Conservation (phyloP, 768 basidiomycete species). For the Boletus eberwhitei region DNA sequence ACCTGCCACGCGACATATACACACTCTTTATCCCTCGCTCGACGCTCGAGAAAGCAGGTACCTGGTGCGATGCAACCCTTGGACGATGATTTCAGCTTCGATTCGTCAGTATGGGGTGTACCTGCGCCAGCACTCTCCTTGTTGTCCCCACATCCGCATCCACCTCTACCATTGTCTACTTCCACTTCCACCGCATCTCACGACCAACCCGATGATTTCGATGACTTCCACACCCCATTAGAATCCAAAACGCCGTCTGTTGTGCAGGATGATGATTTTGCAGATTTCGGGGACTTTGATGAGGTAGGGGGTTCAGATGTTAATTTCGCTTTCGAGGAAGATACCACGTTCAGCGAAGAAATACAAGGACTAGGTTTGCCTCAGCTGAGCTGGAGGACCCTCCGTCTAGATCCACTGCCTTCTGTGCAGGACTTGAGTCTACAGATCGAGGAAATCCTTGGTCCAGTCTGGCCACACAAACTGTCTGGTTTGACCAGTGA, state of each 20-base stretch:
- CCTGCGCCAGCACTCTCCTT: constrained; percentile 35
- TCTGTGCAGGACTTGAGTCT: constrained; percentile 51
- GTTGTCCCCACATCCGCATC: constrained; percentile 27
- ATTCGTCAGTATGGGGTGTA: constrained; percentile 70
- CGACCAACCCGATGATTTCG: constrained; percentile 52
- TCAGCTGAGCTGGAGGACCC: constrained; percentile 52
- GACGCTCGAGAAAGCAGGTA: neutral
- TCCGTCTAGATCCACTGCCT: constrained; percentile 65
- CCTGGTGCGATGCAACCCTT: constrained; percentile 34
- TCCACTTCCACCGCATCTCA: constrained; percentile 29
- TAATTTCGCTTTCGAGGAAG: constrained; percentile 38
- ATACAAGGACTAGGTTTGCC: constrained; percentile 38
- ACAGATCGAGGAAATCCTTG: constrained; percentile 64
- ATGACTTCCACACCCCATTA: constrained; percentile 46
- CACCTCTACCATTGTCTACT: constrained; percentile 17
- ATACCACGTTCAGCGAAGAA: constrained; percentile 17
- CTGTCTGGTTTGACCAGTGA: constrained; percentile 55
- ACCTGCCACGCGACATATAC: constrained; percentile 10
- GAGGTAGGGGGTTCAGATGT: constrained; percentile 46
- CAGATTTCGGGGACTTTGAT: constrained; percentile 86
- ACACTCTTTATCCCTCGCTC: neutral
- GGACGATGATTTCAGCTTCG: constrained; percentile 74
- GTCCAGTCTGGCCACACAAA: constrained; percentile 60
- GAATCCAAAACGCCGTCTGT: constrained; percentile 41
- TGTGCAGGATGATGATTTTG: constrained; percentile 69